Base-by-base conservation (phyloP, 768 basidiomycete species). In the Russula brevipes region DNA sequence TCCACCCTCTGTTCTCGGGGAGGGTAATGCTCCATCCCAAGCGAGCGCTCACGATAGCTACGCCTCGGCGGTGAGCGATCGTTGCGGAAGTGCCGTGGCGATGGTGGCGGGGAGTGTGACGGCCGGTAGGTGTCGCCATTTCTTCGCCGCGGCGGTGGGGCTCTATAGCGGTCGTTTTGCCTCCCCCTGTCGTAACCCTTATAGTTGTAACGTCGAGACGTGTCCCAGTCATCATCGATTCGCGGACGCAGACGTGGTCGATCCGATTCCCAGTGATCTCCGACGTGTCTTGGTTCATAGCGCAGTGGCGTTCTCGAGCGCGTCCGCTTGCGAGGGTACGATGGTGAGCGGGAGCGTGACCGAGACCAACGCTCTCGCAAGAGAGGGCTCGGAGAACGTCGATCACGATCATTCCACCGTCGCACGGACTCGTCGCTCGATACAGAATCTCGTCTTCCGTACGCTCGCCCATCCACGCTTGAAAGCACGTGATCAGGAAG, bases 251-350 rank as follows among this genome's bases (percentile, higher is more conserved):
- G n/a, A 31, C 19, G 51, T 12, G 57, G 17, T 31, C 57, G 52
- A 19, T 19, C 56, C 1, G 50, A 10, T 35, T 24, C 11, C 61
- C 61, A 41, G 35, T 16, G 30, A 33, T 53, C 51, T 14, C n/a
- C 24, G 39, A 4, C 16, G 12, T 33, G 50, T 44, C 61, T 57
- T 42, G 49, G 8, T 36, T 57, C 61, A 36, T 46, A 46, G 41
- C 24, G 39, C 17, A 36, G 57, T 16, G 63, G 63, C 0, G 63
- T 30, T 38, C 45, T 47, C 2, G 63, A 64, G 35, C 63, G 63
- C 36, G 33, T 10, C 16, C 63, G 53, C 53, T 64, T 64, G 11
- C 54, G 58, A 6, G 24, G 7, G 35, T 64, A 60, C 24, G 56
- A 38, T 31, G 61, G 57, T 30, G 62, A 59, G 19, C 53, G 60